Percentiles rank a stretch among this genome's conserved stretches.
phyloP scores from a whole-genome alignment of 148 eudicot genomes.

The Simmondsia chinensis region DNA sequence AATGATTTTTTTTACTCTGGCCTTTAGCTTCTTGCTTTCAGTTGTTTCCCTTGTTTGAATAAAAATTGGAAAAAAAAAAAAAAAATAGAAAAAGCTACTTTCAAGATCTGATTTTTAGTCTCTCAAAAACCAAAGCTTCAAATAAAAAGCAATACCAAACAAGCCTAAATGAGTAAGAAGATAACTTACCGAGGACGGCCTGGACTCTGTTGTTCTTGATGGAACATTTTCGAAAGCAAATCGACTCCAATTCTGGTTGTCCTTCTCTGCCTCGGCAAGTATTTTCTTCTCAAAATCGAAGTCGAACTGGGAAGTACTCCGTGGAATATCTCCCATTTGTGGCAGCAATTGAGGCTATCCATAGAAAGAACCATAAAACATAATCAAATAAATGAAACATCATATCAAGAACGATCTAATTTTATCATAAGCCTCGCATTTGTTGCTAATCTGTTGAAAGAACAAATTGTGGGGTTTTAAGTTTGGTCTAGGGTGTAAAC shows the following conservation, averaged over 20 bases:
- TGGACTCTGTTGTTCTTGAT: slow-evolving; percentile 44
- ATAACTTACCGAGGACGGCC: slow-evolving; percentile 32
- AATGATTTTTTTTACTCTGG: no score
- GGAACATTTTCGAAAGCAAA: slow-evolving; percentile 58
- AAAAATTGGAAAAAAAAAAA: no score
- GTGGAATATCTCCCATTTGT: slow-evolving; percentile 77
- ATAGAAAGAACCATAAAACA: neutral
- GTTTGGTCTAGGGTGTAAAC: no score
- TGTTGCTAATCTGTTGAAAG: no score
- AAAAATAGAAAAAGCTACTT: no score
- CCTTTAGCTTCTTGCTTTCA: no score
- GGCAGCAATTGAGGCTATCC: slow-evolving; percentile 72
- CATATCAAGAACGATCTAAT: no score
- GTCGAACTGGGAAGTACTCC: slow-evolving; percentile 77
- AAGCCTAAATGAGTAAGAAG: neutral
- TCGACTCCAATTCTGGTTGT: slow-evolving; percentile 72
- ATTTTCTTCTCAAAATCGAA: slow-evolving; percentile 79
- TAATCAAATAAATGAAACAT: neutral
- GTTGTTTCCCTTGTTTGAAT: no score
- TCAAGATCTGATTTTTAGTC: neutral
- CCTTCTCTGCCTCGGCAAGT: slow-evolving; percentile 81
- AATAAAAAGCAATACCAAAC: neutral
- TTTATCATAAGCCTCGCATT: no score
- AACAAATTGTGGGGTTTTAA: no score
- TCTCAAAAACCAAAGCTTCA: neutral